Evolutionary conservation across 257 asterid genomes (phyloP), one percentile per base, ranked within the genome.

Genomic region (Primulina huaijiensis): DNA sequence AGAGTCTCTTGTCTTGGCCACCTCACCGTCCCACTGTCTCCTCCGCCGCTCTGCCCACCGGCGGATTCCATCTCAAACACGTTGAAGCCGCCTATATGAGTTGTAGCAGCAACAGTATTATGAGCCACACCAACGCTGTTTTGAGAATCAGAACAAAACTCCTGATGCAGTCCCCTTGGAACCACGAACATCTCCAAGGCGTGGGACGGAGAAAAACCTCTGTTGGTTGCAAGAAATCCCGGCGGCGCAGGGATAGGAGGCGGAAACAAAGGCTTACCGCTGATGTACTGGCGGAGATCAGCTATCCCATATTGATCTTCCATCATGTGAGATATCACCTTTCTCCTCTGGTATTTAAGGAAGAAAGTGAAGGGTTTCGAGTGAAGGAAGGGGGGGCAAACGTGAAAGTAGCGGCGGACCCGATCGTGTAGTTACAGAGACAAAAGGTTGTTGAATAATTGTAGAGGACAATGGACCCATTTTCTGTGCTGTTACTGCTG

Each of bases 1-100:
- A 94, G 93, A 12, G 99, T 94, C 74, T 94, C 99, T 73, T 94
- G 99, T 74, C 97, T 82, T 34, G 97, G 97, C 99, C 99, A 94
- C 71, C 99, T 78, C 75, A 90, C 97, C 6, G 83, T 79, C 35
- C 95, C 97, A 7, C 80, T 88, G 31, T 80, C 84, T 0, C 74
- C 80, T 3, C 68, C 80, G 40, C 76, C 79, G 4, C 78, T 84
- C 1, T 75, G 57, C 0, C 85, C 90, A 53, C 62, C 72, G 20
- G 63, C 80, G 19, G 57, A 12, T 9, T 81, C 86, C 67, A 75
- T 72, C 35, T 85, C 90, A 43, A 85, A 70, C 58, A 86, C 89
- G 0, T 75, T 65, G 60, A 79, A 78, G 20, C 78, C 74, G 17
- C 62, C 74, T 17, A 65, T 73, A 7, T 70, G 71, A 50, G 75